Percentiles rank a stretch among this genome's conserved stretches.
phyloP scores from a whole-genome alignment of 73 alveolate genomes.

The Tetrahymena elliotti region DNA sequence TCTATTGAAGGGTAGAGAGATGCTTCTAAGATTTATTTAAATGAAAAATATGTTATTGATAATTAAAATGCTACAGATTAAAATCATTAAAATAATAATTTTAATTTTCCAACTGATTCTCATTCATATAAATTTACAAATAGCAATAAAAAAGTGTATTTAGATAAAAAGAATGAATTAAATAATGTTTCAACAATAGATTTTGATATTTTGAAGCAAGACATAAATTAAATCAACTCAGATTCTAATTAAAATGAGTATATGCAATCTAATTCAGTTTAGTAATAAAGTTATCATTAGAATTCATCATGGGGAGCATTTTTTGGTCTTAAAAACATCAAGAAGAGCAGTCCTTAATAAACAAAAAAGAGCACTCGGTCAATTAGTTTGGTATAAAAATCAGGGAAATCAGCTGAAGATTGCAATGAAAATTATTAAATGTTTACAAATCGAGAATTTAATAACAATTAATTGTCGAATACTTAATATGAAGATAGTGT shows the following conservation, averaged over 20 bases:
- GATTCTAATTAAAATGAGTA: neutral
- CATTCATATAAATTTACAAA: neutral
- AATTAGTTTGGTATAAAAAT: neutral
- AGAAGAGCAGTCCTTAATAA: neutral
- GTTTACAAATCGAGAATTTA: neutral
- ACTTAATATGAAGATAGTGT: neutral
- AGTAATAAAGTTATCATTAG: neutral
- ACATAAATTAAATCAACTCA: neutral
- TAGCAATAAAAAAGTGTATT: neutral
- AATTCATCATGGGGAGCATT: neutral
- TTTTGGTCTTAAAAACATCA: neutral
- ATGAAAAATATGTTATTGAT: neutral
- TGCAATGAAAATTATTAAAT: neutral
- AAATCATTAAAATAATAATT: neutral
- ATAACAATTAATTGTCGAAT: too few relatives aligned
- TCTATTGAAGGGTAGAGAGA: neutral
- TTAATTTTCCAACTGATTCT: neutral
- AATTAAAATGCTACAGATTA: neutral
- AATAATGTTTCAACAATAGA: neutral
- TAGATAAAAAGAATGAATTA: neutral
- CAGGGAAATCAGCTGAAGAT: neutral
- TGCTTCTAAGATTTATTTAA: neutral
- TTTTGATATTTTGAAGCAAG: neutral
- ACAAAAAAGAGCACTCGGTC: neutral
- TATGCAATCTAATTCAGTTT: neutral